A percentile compares a stretch with the other conserved stretches of the same genome.
Conservation (phyloP, 2,329 filamentous ascomycete genomes). For the Pseudogymnoascus sp. region DNA sequence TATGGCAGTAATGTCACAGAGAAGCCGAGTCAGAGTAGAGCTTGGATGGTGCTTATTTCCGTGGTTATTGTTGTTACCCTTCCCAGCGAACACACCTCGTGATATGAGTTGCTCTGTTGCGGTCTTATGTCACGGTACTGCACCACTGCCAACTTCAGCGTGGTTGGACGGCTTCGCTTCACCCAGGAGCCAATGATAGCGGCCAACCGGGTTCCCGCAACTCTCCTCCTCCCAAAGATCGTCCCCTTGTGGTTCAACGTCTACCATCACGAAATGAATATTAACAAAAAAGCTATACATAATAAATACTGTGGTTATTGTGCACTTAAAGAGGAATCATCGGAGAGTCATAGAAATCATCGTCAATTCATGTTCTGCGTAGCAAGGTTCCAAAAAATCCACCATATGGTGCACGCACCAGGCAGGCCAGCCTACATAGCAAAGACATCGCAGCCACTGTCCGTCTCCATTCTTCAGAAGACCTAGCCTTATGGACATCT, state of each 20-base stretch:
- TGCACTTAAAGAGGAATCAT: background rate
- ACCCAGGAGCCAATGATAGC: background rate
- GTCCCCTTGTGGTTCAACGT: background rate
- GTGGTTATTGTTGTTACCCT: background rate
- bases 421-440: background rate
- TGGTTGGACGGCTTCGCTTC: slow-evolving; percentile 4
- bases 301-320: background rate
- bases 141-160: background rate
- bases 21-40: background rate
- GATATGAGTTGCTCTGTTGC: background rate
- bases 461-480: background rate
- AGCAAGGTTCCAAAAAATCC: background rate
- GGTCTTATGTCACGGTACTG: slow-evolving; percentile 4
- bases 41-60: background rate
- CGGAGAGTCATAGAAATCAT: background rate
- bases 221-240: background rate
- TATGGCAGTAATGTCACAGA: background rate
- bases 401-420: background rate
- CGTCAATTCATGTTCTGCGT: background rate
- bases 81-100: background rate
- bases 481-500: background rate
- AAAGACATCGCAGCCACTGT: background rate
- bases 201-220: background rate
- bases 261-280: background rate
- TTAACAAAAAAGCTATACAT: background rate